Evolutionary conservation across 2,329 filamentous ascomycete species (phyloP).

Genomic region (Cladobotryum mycophilum): DNA sequence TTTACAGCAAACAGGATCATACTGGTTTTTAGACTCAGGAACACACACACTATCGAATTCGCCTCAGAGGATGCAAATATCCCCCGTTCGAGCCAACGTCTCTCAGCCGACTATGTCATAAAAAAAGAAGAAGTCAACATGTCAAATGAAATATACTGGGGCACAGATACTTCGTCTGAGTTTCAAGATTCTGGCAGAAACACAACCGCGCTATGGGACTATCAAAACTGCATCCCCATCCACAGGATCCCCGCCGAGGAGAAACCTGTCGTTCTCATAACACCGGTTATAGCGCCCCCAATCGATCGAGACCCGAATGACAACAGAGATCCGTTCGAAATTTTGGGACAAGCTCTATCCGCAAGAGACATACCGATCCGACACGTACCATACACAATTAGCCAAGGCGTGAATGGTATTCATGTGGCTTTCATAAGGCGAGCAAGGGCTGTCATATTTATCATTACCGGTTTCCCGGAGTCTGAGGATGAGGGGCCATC

Average conservation of each 20-base stretch:
- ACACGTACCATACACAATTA: conserved; percentile 65
- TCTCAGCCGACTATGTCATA: not conserved
- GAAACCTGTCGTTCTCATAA: conserved; percentile 55
- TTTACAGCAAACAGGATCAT: too few relatives aligned
- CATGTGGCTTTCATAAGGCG: conserved; percentile 58
- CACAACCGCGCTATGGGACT: conserved; percentile 35
- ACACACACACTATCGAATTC: too few relatives aligned
- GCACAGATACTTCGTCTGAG: not conserved
- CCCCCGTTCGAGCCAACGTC: too few relatives aligned
- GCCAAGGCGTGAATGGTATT: conserved; percentile 55
- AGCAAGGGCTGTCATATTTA: conserved; percentile 54
- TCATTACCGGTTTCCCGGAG: conserved; percentile 46
- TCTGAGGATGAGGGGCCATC: conserved; percentile 37
- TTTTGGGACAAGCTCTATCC: conserved; percentile 58
- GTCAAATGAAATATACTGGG: conserved; percentile 2
- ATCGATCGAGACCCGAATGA: conserved; percentile 34
- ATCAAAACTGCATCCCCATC: conserved; percentile 41
- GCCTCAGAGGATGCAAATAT: too few relatives aligned
- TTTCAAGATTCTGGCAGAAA: not conserved
- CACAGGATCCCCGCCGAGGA: conserved; percentile 39
- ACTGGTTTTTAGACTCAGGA: too few relatives aligned
- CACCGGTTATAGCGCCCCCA: conserved; percentile 46
- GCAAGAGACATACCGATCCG: conserved; percentile 54
- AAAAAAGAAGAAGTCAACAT: not conserved
- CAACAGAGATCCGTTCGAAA: conserved; percentile 63